Conservation (phyloP, 2,329 filamentous ascomycete genomes). For the Xenosphaeropsis pyriputrescens region DNA sequence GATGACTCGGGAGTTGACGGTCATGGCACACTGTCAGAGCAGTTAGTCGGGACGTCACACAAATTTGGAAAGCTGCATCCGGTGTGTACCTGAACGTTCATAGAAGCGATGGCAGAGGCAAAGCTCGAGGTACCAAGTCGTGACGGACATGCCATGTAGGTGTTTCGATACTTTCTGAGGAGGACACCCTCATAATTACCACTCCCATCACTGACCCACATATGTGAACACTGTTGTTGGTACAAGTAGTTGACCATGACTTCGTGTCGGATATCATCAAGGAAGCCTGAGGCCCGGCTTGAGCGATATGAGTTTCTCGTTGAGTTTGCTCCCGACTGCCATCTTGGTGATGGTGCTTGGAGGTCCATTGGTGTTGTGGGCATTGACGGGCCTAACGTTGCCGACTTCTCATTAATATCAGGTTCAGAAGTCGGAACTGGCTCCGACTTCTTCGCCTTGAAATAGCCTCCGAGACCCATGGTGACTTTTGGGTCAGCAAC, state of each 20-base stretch:
- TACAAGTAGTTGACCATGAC: constrained; percentile 76
- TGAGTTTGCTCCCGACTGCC: constrained; percentile 36
- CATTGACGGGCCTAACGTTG: not conserved
- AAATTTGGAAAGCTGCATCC: constrained; percentile 28
- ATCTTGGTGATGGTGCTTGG: constrained; percentile 30
- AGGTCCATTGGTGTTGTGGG: constrained; percentile 26
- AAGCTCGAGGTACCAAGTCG: constrained; percentile 47
- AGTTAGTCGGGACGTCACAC: constrained; percentile 7
- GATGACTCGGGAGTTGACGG: constrained; percentile 65
- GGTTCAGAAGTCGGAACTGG: no score
- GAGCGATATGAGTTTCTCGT: constrained; percentile 27
- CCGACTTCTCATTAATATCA: constrained; percentile 5
- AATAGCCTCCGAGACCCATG: constrained; percentile 50
- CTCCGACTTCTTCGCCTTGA: constrained; percentile 35
- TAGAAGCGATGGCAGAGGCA: constrained; percentile 46
- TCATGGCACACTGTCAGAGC: constrained; percentile 58
- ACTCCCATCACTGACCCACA: constrained; percentile 59
- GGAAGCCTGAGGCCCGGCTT: constrained; percentile 35
- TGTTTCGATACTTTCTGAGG: constrained; percentile 49
- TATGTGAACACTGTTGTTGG: constrained; percentile 60
- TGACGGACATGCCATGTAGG: constrained; percentile 61
- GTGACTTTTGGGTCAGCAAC: constrained; percentile 4
- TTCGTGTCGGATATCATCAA: constrained; percentile 66
- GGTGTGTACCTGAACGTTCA: constrained; percentile 39
- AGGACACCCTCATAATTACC: constrained; percentile 60